These are phyloP conservation scores for Raddia guianensis DNA, from an alignment of 176 grass and related monocot species.

Conservation along the genomic window DNA sequence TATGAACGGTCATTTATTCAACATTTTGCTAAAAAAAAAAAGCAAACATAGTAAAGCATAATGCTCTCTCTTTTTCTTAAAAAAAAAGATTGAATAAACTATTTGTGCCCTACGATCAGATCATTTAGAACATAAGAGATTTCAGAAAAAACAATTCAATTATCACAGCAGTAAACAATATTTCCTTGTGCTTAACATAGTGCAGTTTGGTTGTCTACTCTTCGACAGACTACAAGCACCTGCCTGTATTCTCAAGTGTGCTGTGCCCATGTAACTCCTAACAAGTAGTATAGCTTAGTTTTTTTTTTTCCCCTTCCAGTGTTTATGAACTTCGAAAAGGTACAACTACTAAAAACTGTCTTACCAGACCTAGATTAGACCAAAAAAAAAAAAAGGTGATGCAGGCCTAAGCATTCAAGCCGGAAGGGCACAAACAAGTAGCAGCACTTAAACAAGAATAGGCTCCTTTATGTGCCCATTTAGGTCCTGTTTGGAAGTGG, in stretches of 20 bases:
- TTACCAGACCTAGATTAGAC: neutral
- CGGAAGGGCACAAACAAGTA: neutral
- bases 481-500: no score
- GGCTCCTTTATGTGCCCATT: constrained; percentile 16
- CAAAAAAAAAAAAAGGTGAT: neutral
- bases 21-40: neutral
- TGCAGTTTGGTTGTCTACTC: neutral
- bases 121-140: no score
- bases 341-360: neutral
- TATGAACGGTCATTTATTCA: neutral
- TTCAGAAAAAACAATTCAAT: no score
- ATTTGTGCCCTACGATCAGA: no score
- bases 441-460: neutral
- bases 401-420: neutral
- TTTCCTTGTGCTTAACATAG: no score
- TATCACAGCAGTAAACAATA: no score
- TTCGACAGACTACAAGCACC: neutral
- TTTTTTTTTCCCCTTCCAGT: neutral
- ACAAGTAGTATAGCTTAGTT: neutral
- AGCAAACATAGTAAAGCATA: no score
- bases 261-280: neutral
- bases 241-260: neutral
- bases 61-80: no score
- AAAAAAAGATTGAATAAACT: no score
- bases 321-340: neutral